Conservation (phyloP, 2,329 filamentous ascomycete species). For the Lasiodiplodia theobromae region DNA sequence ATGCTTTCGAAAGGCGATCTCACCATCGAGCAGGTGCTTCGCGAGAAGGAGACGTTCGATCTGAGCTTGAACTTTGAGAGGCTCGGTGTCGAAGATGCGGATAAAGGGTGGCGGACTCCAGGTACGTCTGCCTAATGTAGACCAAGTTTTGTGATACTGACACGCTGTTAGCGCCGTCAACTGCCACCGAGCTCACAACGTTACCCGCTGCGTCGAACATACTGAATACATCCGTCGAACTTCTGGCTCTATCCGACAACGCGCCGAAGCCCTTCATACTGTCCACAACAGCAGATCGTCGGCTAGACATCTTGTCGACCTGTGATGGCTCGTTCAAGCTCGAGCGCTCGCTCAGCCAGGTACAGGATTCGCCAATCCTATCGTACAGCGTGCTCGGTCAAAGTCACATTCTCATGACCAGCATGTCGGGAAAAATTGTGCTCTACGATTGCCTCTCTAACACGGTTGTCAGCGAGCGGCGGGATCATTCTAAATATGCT, state of each 20-base stretch:
- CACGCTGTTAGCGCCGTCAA: slow-evolving; percentile 52
- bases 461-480: slow-evolving; percentile 55
- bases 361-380: slow-evolving; percentile 62
- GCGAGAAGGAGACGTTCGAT: slow-evolving; percentile 67
- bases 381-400: slow-evolving; percentile 55
- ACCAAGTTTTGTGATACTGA: slow-evolving; percentile 1
- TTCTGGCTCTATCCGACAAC: slow-evolving; percentile 38
- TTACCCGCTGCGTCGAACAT: slow-evolving; percentile 61
- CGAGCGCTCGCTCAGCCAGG: slow-evolving; percentile 45
- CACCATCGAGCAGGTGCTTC: slow-evolving; percentile 66
- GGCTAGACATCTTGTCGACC: slow-evolving; percentile 54
- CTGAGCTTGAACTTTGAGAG: slow-evolving; percentile 63
- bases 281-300: slow-evolving; percentile 48
- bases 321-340: slow-evolving; percentile 43
- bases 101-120: slow-evolving; percentile 55
- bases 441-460: slow-evolving; percentile 53
- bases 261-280: slow-evolving; percentile 39
- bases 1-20: slow-evolving; percentile 51
- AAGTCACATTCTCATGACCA: slow-evolving; percentile 59
- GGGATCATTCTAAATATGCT: slow-evolving; percentile 66
- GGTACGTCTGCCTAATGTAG: slow-evolving; percentile 44
- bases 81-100: slow-evolving; percentile 53
- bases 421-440: slow-evolving; percentile 66
- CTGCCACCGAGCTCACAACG: slow-evolving; percentile 50
- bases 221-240: slow-evolving; percentile 57